phyloP scores from a whole-genome alignment of 2,329 filamentous ascomycete species.

The Macrophomina phaseolina region DNA sequence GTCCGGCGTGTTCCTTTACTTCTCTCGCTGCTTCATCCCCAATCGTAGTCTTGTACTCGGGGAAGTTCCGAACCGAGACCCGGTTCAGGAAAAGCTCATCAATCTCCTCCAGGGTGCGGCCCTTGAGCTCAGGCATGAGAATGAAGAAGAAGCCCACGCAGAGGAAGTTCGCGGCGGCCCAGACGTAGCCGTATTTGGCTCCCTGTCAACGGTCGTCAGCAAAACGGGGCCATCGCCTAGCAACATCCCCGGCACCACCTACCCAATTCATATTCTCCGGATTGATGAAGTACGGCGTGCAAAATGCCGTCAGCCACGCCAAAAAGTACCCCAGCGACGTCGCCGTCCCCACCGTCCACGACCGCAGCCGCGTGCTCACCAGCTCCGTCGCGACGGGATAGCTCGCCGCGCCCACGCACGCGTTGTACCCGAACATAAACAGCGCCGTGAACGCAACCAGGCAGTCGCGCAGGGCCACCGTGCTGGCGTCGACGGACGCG shows the following conservation, averaged over 20 bases:
- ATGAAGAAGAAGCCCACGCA: slow-evolving; percentile 57
- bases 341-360: slow-evolving; percentile 44
- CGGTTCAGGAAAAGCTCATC: slow-evolving; percentile 39
- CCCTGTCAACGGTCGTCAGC: neutral
- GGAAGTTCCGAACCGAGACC: neutral
- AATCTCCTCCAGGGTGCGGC: slow-evolving; percentile 37
- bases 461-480: slow-evolving; percentile 33
- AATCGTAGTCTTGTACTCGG: slow-evolving; percentile 1
- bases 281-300: slow-evolving; percentile 49
- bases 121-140: slow-evolving; percentile 61
- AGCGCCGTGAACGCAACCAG: slow-evolving; percentile 44
- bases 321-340: slow-evolving; percentile 44
- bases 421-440: slow-evolving; percentile 46
- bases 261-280: slow-evolving; percentile 45
- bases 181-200: slow-evolving; percentile 28
- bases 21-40: slow-evolving; percentile 2
- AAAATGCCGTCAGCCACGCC: slow-evolving; percentile 44
- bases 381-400: slow-evolving; percentile 41
- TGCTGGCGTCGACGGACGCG: slow-evolving; percentile 35
- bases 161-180: slow-evolving; percentile 28
- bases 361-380: slow-evolving; percentile 41
- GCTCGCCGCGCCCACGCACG: slow-evolving; percentile 40
- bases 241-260: neutral
- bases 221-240: no score
- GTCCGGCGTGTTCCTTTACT: neutral